phyloP scores from a whole-genome alignment of 2,329 filamentous ascomycete genomes.

The Calonectria henricotiae region DNA sequence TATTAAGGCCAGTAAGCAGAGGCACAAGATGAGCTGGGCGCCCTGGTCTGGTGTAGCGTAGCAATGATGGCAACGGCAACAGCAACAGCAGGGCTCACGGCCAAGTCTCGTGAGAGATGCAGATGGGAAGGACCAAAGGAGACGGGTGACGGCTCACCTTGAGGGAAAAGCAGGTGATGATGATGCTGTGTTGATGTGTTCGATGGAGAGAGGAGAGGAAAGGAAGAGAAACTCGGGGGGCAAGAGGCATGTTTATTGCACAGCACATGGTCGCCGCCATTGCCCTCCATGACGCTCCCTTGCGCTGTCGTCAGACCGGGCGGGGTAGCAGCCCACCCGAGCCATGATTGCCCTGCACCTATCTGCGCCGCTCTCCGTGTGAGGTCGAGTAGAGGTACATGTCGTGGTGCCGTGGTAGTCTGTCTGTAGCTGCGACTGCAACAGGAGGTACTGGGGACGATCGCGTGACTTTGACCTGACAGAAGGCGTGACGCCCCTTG shows the following conservation, averaged over 20 bases:
- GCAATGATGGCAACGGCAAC: background rate
- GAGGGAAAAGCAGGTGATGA: constrained; percentile 48
- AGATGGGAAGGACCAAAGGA: constrained; percentile 9
- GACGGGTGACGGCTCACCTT: constrained; percentile 39
- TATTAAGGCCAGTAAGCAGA: constrained; percentile 17
- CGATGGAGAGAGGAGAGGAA: constrained; percentile 50
- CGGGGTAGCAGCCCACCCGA: constrained; percentile 60
- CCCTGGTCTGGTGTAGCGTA: background rate
- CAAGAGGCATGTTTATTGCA: constrained; percentile 56
- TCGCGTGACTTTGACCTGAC: constrained; percentile 56
- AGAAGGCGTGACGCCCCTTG: constrained; percentile 52
- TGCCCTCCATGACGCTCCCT: constrained; percentile 42
- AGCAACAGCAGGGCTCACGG: background rate
- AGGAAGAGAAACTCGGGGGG: constrained; percentile 51
- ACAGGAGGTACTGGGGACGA: constrained; percentile 43
- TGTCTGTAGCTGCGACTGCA: constrained; percentile 33
- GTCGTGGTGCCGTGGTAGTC: constrained; percentile 23
- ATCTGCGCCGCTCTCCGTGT: constrained; percentile 43
- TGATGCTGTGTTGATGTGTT: constrained; percentile 49
- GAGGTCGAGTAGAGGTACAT: constrained; percentile 33
- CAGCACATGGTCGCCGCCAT: constrained; percentile 44
- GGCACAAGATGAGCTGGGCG: background rate
- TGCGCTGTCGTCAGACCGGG: constrained; percentile 63
- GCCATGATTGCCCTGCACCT: constrained; percentile 40
- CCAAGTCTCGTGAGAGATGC: constrained; percentile 21